Percentiles rank a stretch among this genome's conserved stretches.
phyloP scores from a whole-genome alignment of 2,329 filamentous ascomycete genomes.

The Colletotrichum eleusines region DNA sequence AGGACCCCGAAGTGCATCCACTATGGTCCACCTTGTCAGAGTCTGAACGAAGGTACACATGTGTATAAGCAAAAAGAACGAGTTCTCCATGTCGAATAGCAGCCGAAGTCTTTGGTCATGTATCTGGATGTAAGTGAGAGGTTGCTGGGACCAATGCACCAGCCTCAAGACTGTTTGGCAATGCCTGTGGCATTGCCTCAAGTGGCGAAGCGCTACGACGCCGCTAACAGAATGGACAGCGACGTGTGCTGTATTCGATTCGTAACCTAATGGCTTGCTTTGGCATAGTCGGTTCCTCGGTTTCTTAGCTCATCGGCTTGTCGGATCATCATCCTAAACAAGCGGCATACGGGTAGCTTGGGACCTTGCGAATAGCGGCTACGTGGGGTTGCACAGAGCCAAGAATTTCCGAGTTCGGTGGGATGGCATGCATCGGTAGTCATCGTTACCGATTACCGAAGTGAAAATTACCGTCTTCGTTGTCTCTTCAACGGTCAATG shows the following conservation, averaged over 20 bases:
- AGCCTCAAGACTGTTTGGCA: background rate
- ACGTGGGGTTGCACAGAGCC: background rate
- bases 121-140: background rate
- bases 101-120: background rate
- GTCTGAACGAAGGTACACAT: background rate
- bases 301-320: background rate
- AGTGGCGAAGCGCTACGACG: background rate
- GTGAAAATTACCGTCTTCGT: background rate
- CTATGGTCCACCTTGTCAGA: background rate
- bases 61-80: background rate
- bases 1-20: background rate
- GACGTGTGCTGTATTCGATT: background rate
- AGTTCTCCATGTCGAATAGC: background rate
- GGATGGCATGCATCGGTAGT: too few relatives aligned
- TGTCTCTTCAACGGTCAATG: background rate
- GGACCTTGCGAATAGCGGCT: background rate
- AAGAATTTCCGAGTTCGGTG: background rate
- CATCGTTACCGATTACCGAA: background rate
- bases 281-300: background rate
- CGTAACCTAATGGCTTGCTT: background rate
- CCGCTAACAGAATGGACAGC: too few relatives aligned
- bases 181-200: too few relatives aligned
- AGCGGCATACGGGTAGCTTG: background rate
- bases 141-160: too few relatives aligned
- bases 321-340: background rate